Evolutionary conservation across 805 yeast genomes (phyloP).

Genomic region (Starmerella roubikii): DNA sequence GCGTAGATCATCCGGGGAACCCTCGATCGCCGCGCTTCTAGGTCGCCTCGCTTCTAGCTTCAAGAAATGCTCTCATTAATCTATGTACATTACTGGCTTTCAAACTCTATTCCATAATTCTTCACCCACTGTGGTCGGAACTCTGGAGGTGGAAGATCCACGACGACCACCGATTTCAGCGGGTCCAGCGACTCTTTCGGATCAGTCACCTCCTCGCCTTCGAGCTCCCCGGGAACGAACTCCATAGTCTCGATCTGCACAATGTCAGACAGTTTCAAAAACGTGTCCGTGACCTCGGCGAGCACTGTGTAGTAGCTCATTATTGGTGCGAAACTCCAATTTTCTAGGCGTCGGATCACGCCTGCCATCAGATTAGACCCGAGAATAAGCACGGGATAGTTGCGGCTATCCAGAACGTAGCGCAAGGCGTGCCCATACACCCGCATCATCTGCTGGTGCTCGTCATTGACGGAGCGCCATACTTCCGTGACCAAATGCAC

Average conservation of each 20-base stretch:
- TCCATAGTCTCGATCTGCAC: slow-evolving; percentile 61
- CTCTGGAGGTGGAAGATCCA: slow-evolving; percentile 3
- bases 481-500: slow-evolving; percentile 28
- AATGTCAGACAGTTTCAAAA: slow-evolving; percentile 52
- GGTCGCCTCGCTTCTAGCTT: too few relatives aligned
- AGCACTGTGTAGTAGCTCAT: slow-evolving; percentile 73
- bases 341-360: slow-evolving; percentile 63
- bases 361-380: slow-evolving; percentile 76
- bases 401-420: slow-evolving; percentile 43
- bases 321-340: slow-evolving; percentile 78
- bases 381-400: slow-evolving; percentile 58
- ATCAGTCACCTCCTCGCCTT: slow-evolving; percentile 29
- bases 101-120: not conserved
- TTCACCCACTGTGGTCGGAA: slow-evolving; percentile 8
- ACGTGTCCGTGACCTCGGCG: slow-evolving; percentile 46
- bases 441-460: slow-evolving; percentile 5
- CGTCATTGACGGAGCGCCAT: slow-evolving; percentile 25
- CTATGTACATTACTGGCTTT: too few relatives aligned
- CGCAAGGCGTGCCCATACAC: slow-evolving; percentile 55
- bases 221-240: slow-evolving; percentile 27
- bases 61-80: too few relatives aligned
- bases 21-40: too few relatives aligned
- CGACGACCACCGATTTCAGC: slow-evolving; percentile 3
- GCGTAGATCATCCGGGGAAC: too few relatives aligned
- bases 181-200: slow-evolving; percentile 26